Evolutionary conservation across 78 protist species (phyloP), one percentile per base, ranked within the genome.

Genomic region (Anaeramoeba ignava): DNA sequence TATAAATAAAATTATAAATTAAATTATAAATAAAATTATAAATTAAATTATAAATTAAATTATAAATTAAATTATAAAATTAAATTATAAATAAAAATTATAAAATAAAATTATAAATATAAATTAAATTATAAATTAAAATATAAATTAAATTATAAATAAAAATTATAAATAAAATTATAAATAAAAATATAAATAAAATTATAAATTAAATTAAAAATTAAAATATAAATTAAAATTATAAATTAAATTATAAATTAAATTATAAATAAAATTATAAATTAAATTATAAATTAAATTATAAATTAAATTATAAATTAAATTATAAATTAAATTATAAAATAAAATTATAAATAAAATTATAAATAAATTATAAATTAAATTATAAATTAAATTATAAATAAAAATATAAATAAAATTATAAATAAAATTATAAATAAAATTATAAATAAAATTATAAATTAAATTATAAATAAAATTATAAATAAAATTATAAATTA

Each of bases 11-110:
- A 33, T n/a, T 68, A 33, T 68, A 33, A 33, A n/a, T n/a, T n/a
- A 68, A 68, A 68, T 68, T 33, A 68, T n/a, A 68, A 68, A 68
- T n/a, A n/a, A n/a, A n/a, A n/a, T n/a, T n/a, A n/a, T n/a, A n/a
- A n/a, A n/a, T n/a, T n/a, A n/a, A n/a, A n/a, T n/a, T n/a, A n/a
- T n/a, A n/a, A n/a, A n/a, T n/a, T n/a, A n/a, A n/a, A n/a, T n/a
- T n/a, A n/a, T n/a, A n/a, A n/a, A n/a, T n/a, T n/a, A 68, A n/a
- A 68, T 68, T 68, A 68, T 68, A 33, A 68, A 68, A 33, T n/a
- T 68, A n/a, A n/a, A 68, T 68, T n/a, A 68, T n/a, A 68, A 68
- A 33, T 68, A n/a, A 68, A 68, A 68, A 68, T 68, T 68, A n/a
- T 33, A 68, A 68, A n/a, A n/a, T 68, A 33, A 33, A n/a, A n/a